These are phyloP conservation scores for Spathaspora girioi DNA, from an alignment of 805 yeast genomes.

Conservation along the genomic window DNA sequence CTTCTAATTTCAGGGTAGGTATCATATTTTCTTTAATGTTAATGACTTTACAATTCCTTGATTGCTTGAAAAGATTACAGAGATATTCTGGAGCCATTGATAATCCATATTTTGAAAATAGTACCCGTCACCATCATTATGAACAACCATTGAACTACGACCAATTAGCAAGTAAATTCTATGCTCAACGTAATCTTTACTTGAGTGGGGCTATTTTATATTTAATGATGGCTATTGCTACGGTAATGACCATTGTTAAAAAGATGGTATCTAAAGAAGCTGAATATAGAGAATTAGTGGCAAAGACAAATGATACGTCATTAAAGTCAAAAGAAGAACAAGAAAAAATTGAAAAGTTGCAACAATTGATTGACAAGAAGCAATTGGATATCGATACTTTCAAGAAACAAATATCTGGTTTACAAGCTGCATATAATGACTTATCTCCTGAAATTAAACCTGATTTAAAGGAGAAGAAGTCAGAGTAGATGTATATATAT, in stretches of 20 bases:
- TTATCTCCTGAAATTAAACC: slow-evolving; percentile 16
- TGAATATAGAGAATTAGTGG: slow-evolving; percentile 20
- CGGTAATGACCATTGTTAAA: slow-evolving; percentile 49
- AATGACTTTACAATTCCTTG: slow-evolving; percentile 49
- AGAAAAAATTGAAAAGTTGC: slow-evolving; percentile 31
- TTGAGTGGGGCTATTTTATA: slow-evolving; percentile 61
- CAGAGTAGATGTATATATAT: not conserved
- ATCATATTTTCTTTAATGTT: slow-evolving; percentile 37
- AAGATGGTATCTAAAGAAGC: slow-evolving; percentile 48
- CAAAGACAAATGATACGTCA: slow-evolving; percentile 3
- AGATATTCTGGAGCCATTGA: slow-evolving; percentile 15
- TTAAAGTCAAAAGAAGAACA: slow-evolving; percentile 12
- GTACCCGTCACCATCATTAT: not conserved
- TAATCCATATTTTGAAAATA: slow-evolving; percentile 19
- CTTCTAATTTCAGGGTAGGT: slow-evolving; percentile 44
- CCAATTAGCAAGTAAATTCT: slow-evolving; percentile 55
- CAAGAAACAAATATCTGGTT: slow-evolving; percentile 48
- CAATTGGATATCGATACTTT: slow-evolving; percentile 44
- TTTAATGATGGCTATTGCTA: slow-evolving; percentile 50
- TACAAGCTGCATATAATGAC: slow-evolving; percentile 47
- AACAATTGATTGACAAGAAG: slow-evolving; percentile 34
- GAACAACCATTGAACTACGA: slow-evolving; percentile 38
- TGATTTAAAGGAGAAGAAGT: slow-evolving; percentile 4
- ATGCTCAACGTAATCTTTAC: slow-evolving; percentile 60
- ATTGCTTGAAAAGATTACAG: slow-evolving; percentile 46